Percentiles rank a stretch among this genome's conserved stretches.
phyloP scores from a whole-genome alignment of 192 early-diverging fungal genomes.

The Backusella liffmaniae region DNA sequence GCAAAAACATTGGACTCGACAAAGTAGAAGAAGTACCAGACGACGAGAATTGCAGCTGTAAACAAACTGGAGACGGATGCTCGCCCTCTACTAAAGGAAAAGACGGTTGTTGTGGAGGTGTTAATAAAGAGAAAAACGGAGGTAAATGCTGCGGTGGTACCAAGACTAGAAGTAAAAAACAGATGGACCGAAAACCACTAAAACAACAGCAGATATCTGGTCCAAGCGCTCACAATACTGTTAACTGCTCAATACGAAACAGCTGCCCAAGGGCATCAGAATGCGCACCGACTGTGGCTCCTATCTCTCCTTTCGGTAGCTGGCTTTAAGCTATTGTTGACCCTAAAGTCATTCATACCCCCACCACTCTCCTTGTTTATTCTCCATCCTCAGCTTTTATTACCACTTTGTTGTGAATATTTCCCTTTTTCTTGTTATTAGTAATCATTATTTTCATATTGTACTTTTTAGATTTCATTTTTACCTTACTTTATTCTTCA shows the following conservation, averaged over 20 bases:
- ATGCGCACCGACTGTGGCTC: background rate
- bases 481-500: background rate
- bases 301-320: background rate
- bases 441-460: background rate
- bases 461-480: background rate
- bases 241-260: conserved; percentile 2
- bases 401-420: background rate
- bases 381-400: background rate
- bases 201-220: background rate
- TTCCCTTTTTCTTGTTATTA: background rate
- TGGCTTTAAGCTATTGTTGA: conserved; percentile 2
- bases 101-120: conserved; percentile 13
- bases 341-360: background rate
- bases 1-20: background rate
- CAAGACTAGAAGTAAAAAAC: background rate
- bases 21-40: conserved; percentile 3
- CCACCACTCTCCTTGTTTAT: background rate
- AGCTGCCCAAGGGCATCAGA: conserved; percentile 8
- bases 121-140: conserved; percentile 17
- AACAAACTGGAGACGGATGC: background rate
- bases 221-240: background rate
- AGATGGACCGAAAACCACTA: background rate
- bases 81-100: background rate
- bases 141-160: conserved; percentile 9
- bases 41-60: background rate